Evolutionary conservation across 805 yeast genomes (phyloP), one percentile per base, ranked within the genome.

Genomic region (Candida suzukii): DNA sequence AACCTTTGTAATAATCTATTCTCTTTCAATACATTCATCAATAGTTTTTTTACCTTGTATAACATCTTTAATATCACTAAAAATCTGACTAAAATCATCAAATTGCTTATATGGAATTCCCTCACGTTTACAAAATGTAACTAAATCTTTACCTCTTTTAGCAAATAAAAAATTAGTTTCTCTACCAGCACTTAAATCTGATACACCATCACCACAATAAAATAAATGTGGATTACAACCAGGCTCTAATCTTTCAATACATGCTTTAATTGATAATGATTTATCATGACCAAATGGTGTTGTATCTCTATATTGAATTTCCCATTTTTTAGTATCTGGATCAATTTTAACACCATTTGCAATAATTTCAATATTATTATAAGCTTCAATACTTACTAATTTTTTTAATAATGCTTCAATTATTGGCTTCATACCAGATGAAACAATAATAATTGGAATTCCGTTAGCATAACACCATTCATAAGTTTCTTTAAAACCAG

Each of bases 181-280:
- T 57, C 84, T 82, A 20, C 98, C 97, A 20, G 99, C 99, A 43
- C 88, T 78, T 51, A 93, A 70, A 62, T 93, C 99, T 36, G 95
- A 82, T 26, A 93, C 96, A 48, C 99, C 99, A 61, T 93, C 99
- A 44, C 99, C 99, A 56, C 95, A 86, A 69, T 93, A 93, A 60
- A 91, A 87, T 52, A 88, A 72, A 31, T 70, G 67, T 14, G 95
- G 95, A 38, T 76, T 71, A 11, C 58, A 46, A 20, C 40, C 40
- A 14, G 41, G 40, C 18, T 49, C 45, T 41, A 54, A 67, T 56
- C 44, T 70, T 60, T 48, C 38, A 41, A 51, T 41, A 47, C 67
- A 71, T 39, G 71, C 69, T 42, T 75, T 72, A 52, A 93, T 91
- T 24, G 93, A 83, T 42, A 76, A 72, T 25, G 96, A 80, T 67